phyloP scores from a whole-genome alignment of 208 protist genomes.

The Vickermania ingenoplastis region DNA sequence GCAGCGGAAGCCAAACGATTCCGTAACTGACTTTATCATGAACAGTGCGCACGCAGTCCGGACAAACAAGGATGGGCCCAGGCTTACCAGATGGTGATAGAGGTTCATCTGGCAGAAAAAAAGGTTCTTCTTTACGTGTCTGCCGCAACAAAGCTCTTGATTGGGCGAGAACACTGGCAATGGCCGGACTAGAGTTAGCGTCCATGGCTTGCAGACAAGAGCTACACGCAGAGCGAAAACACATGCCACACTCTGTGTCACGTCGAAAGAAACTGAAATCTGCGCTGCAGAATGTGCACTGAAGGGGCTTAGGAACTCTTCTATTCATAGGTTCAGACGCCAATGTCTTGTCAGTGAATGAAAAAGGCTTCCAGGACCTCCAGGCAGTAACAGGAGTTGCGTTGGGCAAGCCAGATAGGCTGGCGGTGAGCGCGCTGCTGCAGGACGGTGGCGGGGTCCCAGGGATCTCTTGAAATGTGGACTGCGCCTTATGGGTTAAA shows the following conservation, averaged over 20 bases:
- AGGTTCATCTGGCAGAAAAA: background rate
- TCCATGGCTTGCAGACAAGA: constrained; percentile 55
- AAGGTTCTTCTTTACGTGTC: background rate
- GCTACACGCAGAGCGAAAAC: constrained; percentile 42
- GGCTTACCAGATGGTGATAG: background rate
- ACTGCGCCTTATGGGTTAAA: no score
- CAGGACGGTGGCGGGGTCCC: no score
- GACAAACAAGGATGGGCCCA: constrained; percentile 32
- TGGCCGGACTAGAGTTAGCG: constrained; percentile 21
- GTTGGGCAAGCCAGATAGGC: constrained; percentile 7
- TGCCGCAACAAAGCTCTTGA: constrained; percentile 8
- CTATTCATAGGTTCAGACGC: background rate
- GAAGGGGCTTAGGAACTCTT: background rate
- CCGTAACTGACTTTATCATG: constrained; percentile 32
- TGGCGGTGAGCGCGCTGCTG: no score
- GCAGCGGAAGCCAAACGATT: constrained; percentile 62
- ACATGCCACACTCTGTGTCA: constrained; percentile 43
- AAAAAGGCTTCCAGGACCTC: constrained; percentile 2
- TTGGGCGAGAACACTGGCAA: constrained; percentile 17
- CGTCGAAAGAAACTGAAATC: constrained; percentile 71
- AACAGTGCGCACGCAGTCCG: constrained; percentile 46
- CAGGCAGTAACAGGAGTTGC: constrained; percentile 7
- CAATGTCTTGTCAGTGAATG: background rate
- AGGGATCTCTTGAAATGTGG: no score
- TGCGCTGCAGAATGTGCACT: constrained; percentile 52